Percentiles rank a stretch among this genome's conserved stretches.
Evolutionary conservation across 495 filamentous ascomycete species (phyloP).

Genomic region (Emericellopsis terricola): DNA sequence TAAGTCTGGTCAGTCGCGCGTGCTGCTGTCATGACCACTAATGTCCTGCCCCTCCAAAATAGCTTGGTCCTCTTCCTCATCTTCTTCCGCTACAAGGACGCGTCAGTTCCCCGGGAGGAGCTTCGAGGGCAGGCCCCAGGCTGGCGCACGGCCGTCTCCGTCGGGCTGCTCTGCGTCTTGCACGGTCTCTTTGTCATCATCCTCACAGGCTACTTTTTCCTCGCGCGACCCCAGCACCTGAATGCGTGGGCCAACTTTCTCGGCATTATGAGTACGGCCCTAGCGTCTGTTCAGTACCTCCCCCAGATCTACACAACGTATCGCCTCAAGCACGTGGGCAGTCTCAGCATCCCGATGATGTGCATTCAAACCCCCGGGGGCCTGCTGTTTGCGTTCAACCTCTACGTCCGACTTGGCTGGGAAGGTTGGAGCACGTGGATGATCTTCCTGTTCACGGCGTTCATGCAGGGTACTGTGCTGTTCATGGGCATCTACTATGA

Average conservation of each 20-base stretch:
- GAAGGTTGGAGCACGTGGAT: conserved; percentile 93
- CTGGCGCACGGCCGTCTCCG: conserved; percentile 55
- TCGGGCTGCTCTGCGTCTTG: conserved; percentile 48
- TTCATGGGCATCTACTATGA: conserved; percentile 69
- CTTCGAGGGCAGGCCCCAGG: conserved; percentile 30
- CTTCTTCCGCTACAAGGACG: conserved; percentile 53
- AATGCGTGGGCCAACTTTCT: conserved; percentile 67
- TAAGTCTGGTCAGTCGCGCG: conserved; percentile 21
- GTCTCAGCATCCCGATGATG: conserved; percentile 95
- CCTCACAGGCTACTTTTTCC: conserved; percentile 40
- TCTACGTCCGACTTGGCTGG: conserved; percentile 60
- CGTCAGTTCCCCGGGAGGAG: conserved; percentile 28
- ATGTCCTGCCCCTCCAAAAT: background rate
- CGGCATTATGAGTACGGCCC: conserved; percentile 56
- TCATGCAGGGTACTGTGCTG: conserved; percentile 69
- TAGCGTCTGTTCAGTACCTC: conserved; percentile 79
- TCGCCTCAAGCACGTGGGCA: conserved; percentile 63
- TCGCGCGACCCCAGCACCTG: conserved; percentile 37
- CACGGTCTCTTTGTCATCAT: conserved; percentile 54
- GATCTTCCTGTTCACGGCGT: conserved; percentile 68
- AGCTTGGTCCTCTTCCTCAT: conserved; percentile 76
- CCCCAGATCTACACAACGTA: conserved; percentile 91
- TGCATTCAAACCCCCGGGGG: conserved; percentile 89
- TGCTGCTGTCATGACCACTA: background rate
- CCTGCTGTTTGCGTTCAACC: conserved; percentile 71